Evolutionary conservation across 805 yeast species (phyloP).

Genomic region (Saccharomycopsis sp.): DNA sequence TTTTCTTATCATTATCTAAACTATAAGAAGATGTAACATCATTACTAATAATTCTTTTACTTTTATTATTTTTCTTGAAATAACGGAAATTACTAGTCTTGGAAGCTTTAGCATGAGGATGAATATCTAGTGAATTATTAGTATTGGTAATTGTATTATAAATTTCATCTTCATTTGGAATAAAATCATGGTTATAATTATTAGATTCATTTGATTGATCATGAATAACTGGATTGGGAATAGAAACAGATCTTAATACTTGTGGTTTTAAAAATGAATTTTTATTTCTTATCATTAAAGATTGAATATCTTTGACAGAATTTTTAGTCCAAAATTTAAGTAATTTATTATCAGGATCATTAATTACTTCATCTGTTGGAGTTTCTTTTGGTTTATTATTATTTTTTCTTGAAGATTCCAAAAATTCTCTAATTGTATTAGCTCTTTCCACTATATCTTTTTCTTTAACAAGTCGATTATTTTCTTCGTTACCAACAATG

Average conservation of each 20-base stretch:
- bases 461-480: neutral
- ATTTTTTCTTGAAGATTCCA: neutral
- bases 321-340: neutral
- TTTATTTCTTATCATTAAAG: neutral
- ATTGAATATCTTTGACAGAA: neutral
- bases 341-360: neutral
- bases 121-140: no score
- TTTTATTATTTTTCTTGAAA: slow-evolving; percentile 10
- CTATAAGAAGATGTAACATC: slow-evolving; percentile 7
- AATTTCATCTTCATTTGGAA: no score
- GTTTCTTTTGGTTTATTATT: neutral
- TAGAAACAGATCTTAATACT: slow-evolving; percentile 2
- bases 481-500: no score
- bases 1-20: neutral
- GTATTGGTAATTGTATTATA: no score
- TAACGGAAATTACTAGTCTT: slow-evolving; percentile 5
- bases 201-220: slow-evolving; percentile 2
- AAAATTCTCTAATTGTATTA: neutral
- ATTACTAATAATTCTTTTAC: slow-evolving; percentile 12
- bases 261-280: neutral
- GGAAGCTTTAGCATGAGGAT: no score
- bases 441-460: neutral
- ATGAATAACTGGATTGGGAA: no score
- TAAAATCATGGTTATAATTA: no score
- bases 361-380: no score